Evolutionary conservation across 2,329 filamentous ascomycete species (phyloP), one percentile per base, ranked within the genome.

Genomic region (Alternaria ventricosa): DNA sequence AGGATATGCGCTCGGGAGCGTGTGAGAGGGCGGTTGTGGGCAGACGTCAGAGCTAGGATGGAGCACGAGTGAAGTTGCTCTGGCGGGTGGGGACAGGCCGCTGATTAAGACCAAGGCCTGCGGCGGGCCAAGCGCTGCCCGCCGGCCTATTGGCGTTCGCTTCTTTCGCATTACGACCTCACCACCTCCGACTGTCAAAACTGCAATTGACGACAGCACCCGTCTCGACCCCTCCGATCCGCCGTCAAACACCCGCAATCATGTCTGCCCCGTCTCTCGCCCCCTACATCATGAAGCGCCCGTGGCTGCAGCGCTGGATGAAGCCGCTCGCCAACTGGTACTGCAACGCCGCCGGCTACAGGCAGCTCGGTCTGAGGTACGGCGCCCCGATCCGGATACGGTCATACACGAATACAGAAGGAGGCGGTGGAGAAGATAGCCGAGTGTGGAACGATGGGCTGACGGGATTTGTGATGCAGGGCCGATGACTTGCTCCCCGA

Each of bases 401-500:
- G 27, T 18, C 44, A 25, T 13, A 18, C 50, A 43, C 9, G 15
- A 44, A 27, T 12, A 41, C 15, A 25, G 45, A 33, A 51, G 7
- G 27, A 45, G 8, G 9, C 4, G 0, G 30, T 20, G 56, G 60
- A 3, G 55, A 13, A 58, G 23, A 49, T 50, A 58, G 33, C 10
- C 53, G 44, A 54, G 7, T 63, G 45, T 55, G 67, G 64, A 67
- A 50, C n/a, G 55, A 76, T 75, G 66, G 53, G 72, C 76, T 80
- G 69, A 80, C 76, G 33, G 57, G 46, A 55, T 58, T 54, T 72
- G 64, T 65, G 69, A 67, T 69, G 74, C 80, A 98, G 96, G 83
- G 90, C 90, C 87, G 96, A 99, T 84, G 96, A 99, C 82, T 85
- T 99, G 81, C 92, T 97, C 81, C 89, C 92, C 80, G 96, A 99